Percentiles rank a stretch among this genome's conserved stretches.
Conservation (phyloP, 495 filamentous ascomycete genomes). For the Hyphodiscus hymeniophilus region DNA sequence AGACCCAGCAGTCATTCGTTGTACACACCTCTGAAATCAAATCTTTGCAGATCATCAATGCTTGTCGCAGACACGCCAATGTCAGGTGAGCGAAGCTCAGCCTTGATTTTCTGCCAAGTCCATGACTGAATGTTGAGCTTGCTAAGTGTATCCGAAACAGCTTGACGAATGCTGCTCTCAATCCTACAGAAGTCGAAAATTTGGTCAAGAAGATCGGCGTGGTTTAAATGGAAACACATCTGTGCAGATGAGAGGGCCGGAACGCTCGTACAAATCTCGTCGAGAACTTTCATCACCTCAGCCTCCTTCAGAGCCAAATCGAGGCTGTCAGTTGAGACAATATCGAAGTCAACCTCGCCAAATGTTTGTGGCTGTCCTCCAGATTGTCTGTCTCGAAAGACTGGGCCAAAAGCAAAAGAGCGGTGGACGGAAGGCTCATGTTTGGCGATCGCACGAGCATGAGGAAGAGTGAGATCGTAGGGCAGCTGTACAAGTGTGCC, state of each 20-base stretch:
- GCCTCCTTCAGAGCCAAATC: slow-evolving; percentile 90
- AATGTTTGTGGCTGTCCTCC: slow-evolving; percentile 74
- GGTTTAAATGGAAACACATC: slow-evolving; percentile 91
- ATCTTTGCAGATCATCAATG: slow-evolving; percentile 79
- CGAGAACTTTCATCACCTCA: slow-evolving; percentile 87
- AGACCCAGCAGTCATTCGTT: slow-evolving; percentile 9
- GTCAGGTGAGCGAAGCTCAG: slow-evolving; percentile 69
- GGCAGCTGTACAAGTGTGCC: slow-evolving; percentile 85
- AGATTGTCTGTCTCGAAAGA: slow-evolving; percentile 72
- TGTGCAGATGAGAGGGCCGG: slow-evolving; percentile 58
- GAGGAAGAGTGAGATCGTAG: slow-evolving; percentile 82
- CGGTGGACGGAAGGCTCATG: slow-evolving; percentile 59
- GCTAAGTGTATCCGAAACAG: slow-evolving; percentile 76
- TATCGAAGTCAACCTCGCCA: slow-evolving; percentile 92
- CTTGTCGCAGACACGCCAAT: slow-evolving; percentile 83
- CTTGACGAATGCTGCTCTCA: slow-evolving; percentile 52
- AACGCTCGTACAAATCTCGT: slow-evolving; percentile 81
- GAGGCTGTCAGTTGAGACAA: slow-evolving; percentile 67
- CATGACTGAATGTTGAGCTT: slow-evolving; percentile 78
- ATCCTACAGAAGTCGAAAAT: slow-evolving; percentile 88
- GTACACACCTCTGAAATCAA: slow-evolving; percentile 74
- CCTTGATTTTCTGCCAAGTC: slow-evolving; percentile 78
- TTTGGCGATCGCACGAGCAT: slow-evolving; percentile 77
- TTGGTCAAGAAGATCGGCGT: slow-evolving; percentile 72
- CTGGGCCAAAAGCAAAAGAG: slow-evolving; percentile 81